phyloP scores from a whole-genome alignment of 306 rosid species.

The Trifolium subterraneum region DNA sequence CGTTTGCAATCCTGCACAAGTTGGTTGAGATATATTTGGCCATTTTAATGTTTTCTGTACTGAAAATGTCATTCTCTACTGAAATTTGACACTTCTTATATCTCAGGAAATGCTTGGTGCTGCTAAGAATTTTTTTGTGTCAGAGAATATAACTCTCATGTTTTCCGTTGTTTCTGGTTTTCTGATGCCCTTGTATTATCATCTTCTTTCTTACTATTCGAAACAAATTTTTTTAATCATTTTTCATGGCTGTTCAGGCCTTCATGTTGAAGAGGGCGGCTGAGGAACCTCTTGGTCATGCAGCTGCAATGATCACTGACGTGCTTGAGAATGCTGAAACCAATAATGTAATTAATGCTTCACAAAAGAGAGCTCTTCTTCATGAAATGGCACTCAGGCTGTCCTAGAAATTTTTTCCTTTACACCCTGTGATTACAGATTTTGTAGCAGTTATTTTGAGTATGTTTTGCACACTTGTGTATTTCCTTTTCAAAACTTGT shows the following conservation, averaged over 20 bases:
- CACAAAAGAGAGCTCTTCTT: conserved; percentile 92
- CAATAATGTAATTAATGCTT: conserved; percentile 77
- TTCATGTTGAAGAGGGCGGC: conserved; percentile 92
- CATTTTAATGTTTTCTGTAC: conserved; percentile 11
- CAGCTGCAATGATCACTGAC: conserved; percentile 92
- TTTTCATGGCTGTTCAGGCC: conserved; percentile 63
- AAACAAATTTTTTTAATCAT: conserved; percentile 4
- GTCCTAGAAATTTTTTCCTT: conserved; percentile 51
- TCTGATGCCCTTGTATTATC: conserved; percentile 13
- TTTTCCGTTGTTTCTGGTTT: conserved; percentile 9
- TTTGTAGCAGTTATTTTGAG: conserved; percentile 48
- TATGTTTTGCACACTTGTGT: conserved; percentile 41
- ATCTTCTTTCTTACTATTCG: conserved; percentile 24
- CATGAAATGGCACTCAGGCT: conserved; percentile 96
- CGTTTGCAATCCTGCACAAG: conserved; percentile 21
- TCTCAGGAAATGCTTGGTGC: conserved; percentile 22
- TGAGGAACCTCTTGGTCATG: conserved; percentile 99
- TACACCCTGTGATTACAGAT: conserved; percentile 44
- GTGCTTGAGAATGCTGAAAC: conserved; percentile 97
- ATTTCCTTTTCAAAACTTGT: conserved; percentile 42
- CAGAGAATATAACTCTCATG: not conserved
- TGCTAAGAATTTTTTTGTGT: not conserved
- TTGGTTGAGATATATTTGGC: conserved; percentile 10
- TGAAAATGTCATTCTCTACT: conserved; percentile 7
- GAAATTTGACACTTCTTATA: conserved; percentile 22